phyloP scores from a whole-genome alignment of 2,329 filamentous ascomycete species.

The Beauveria brongniartii region DNA sequence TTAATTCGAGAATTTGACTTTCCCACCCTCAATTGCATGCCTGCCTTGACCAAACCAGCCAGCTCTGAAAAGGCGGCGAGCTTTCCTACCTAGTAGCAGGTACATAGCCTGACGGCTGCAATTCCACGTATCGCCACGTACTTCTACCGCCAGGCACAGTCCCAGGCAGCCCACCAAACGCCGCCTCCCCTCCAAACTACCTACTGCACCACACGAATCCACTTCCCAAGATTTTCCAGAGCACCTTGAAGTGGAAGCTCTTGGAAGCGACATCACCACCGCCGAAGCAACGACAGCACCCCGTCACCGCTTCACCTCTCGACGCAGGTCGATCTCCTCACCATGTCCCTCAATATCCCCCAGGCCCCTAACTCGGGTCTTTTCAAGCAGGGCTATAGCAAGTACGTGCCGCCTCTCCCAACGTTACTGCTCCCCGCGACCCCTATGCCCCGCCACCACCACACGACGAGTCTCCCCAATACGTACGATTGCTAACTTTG shows the following conservation, averaged over 20 bases:
- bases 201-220: slow-evolving; percentile 3
- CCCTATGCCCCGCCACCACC: slow-evolving; percentile 15
- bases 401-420: slow-evolving; percentile 48
- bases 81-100: background rate
- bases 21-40: background rate
- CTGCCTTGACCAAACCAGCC: background rate
- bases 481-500: slow-evolving; percentile 12
- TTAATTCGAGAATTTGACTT: background rate
- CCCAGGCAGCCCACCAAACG: slow-evolving; percentile 1
- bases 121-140: background rate
- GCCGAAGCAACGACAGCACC: slow-evolving; percentile 9
- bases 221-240: slow-evolving; percentile 11
- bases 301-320: slow-evolving; percentile 6
- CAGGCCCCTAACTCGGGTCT: slow-evolving; percentile 86
- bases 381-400: slow-evolving; percentile 95
- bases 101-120: background rate
- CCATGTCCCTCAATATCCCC: slow-evolving; percentile 94
- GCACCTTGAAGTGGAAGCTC: slow-evolving; percentile 11
- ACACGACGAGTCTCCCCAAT: slow-evolving; percentile 1
- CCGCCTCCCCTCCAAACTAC: background rate
- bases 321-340: slow-evolving; percentile 1
- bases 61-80: slow-evolving; percentile 3
- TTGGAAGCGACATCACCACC: slow-evolving; percentile 11
- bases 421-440: slow-evolving; percentile 18
- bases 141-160: background rate